Percentiles rank a stretch among this genome's conserved stretches.
Evolutionary conservation across 352 stramenopile species (phyloP).

Genomic region (Phytophthora tentaculata): DNA sequence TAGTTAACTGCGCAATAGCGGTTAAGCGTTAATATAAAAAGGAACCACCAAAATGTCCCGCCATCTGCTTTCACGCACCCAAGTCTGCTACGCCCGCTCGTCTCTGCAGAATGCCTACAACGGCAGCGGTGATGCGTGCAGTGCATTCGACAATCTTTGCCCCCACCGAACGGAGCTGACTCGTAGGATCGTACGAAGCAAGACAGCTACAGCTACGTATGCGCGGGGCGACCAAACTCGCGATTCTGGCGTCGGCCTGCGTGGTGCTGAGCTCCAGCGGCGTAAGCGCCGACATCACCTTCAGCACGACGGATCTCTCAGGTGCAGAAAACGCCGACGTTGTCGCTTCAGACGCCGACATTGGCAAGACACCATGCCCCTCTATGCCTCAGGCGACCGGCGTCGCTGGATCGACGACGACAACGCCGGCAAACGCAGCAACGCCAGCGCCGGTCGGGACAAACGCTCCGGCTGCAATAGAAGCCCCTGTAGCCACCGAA

Average conservation of each 20-base stretch:
- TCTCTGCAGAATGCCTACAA: constrained; percentile 14
- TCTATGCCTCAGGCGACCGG: constrained; percentile 26
- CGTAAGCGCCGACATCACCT: constrained; percentile 30
- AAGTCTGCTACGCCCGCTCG: not conserved
- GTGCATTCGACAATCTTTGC: constrained; percentile 26
- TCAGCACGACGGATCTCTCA: constrained; percentile 31
- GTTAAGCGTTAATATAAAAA: constrained; percentile 11
- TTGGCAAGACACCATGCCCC: constrained; percentile 34
- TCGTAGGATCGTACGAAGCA: constrained; percentile 11
- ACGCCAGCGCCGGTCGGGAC: constrained; percentile 12
- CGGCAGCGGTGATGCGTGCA: not conserved
- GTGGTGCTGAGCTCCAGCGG: constrained; percentile 18
- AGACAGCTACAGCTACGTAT: constrained; percentile 8
- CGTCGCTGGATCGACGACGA: not conserved
- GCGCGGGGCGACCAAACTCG: constrained; percentile 30
- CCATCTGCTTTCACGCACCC: constrained; percentile 35
- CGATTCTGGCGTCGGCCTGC: constrained; percentile 22
- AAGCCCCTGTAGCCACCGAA: not conserved
- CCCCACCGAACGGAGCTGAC: constrained; percentile 12
- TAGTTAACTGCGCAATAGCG: not conserved
- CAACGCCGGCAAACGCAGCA: not conserved
- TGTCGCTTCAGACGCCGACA: constrained; percentile 25
- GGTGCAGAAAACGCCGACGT: constrained; percentile 26
- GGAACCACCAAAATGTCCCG: constrained; percentile 22
- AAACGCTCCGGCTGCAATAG: constrained; percentile 5